Evolutionary conservation across 1,284 basidiomycete species (phyloP).

Genomic region (Omphalotus olearius): DNA sequence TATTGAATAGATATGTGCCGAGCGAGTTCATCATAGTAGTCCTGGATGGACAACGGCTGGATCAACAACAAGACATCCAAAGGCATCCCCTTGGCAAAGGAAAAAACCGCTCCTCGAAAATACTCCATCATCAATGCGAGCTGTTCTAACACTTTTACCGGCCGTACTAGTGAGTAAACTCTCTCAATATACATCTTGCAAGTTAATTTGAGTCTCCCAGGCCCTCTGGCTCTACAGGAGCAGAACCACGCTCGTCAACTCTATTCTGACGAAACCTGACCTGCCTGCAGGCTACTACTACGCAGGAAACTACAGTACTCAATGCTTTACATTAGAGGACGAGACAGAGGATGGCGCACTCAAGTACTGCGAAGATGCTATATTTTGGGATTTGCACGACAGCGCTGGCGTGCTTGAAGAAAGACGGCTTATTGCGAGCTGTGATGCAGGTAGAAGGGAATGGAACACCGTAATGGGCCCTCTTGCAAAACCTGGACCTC

Average conservation of each 20-base stretch:
- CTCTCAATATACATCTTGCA: not conserved
- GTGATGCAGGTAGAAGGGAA: conserved; percentile 46
- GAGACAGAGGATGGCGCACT: conserved; percentile 27
- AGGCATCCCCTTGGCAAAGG: no score
- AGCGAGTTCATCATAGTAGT: no score
- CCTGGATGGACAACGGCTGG: no score
- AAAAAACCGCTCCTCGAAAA: no score
- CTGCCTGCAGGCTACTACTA: conserved; percentile 47
- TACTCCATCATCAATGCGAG: conserved; percentile 2
- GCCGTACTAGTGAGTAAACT: conserved; percentile 7
- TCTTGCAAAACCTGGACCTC: conserved; percentile 43
- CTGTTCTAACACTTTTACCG: not conserved
- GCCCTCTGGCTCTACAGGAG: conserved; percentile 39
- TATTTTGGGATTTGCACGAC: conserved; percentile 53
- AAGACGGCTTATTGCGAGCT: conserved; percentile 46
- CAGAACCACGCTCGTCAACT: conserved; percentile 33
- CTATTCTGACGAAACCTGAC: conserved; percentile 34
- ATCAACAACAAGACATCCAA: no score
- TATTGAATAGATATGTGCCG: no score
- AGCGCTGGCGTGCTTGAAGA: conserved; percentile 27
- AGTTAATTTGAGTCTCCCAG: conserved; percentile 21
- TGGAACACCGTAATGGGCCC: conserved; percentile 73
- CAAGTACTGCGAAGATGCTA: conserved; percentile 59
- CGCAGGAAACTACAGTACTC: conserved; percentile 37
- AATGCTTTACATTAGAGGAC: conserved; percentile 40